Evolutionary conservation across 2,329 filamentous ascomycete genomes (phyloP).

Genomic region (Colletotrichum spinosum): DNA sequence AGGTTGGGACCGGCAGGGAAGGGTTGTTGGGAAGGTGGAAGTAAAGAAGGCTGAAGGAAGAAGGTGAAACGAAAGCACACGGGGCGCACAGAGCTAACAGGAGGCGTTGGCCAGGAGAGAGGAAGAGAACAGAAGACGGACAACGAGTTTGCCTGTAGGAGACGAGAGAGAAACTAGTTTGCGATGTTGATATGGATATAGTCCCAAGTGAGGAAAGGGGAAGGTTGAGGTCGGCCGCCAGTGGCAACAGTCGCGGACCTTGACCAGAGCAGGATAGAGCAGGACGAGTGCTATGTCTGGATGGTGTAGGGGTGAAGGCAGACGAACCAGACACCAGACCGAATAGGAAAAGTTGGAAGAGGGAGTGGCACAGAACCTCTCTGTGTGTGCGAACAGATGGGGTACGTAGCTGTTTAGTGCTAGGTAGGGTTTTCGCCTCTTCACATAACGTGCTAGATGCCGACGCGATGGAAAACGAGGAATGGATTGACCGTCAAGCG

Average conservation of each 20-base stretch:
- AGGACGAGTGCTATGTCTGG: neutral
- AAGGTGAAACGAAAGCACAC: neutral
- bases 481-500: too few relatives aligned
- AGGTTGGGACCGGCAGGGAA: neutral
- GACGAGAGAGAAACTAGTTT: neutral
- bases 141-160: neutral
- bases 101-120: neutral
- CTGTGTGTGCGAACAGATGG: neutral
- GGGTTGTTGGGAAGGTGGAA: neutral
- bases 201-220: slow-evolving; percentile 10
- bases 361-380: neutral
- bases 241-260: slow-evolving; percentile 27
- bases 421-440: too few relatives aligned
- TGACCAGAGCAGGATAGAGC: slow-evolving; percentile 6
- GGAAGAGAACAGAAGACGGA: neutral
- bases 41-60: neutral
- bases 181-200: slow-evolving; percentile 1
- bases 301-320: neutral
- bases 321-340: neutral
- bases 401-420: too few relatives aligned
- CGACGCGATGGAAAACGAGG: too few relatives aligned
- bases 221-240: slow-evolving; percentile 3
- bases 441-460: too few relatives aligned
- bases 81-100: neutral
- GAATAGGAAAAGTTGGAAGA: neutral